Evolutionary conservation across 371 early-diverging fungal species (phyloP).

Genomic region (Syncephalastrum sp.): DNA sequence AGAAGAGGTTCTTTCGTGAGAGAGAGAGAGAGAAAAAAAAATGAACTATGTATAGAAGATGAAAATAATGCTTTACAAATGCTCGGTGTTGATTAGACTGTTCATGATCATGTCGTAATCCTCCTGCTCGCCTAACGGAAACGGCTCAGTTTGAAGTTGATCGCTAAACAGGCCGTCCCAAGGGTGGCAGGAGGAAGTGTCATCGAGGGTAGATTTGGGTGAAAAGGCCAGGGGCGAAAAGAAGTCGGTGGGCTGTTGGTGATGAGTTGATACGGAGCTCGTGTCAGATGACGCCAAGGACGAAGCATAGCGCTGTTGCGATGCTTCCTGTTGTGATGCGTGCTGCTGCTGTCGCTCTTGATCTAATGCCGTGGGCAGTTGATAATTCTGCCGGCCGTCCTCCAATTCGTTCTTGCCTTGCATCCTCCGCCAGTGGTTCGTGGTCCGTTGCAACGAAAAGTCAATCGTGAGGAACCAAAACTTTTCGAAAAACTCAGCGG

Average conservation of each 20-base stretch:
- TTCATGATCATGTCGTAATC: constrained; percentile 20
- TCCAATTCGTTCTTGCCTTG: constrained; percentile 28
- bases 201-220: not conserved
- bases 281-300: not conserved
- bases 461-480: constrained; percentile 41
- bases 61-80: not conserved
- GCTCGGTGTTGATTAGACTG: constrained; percentile 18
- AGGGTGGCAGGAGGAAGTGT: constrained; percentile 15
- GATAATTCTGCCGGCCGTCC: not conserved
- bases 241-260: constrained; percentile 9
- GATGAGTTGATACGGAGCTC: not conserved
- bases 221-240: constrained; percentile 1
- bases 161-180: constrained; percentile 16
- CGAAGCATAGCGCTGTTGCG: not conserved
- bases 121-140: constrained; percentile 3
- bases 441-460: constrained; percentile 21
- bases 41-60: too few species aligned
- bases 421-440: constrained; percentile 25
- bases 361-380: not conserved
- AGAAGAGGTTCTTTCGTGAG: too few species aligned
- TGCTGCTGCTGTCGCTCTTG: not conserved
- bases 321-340: not conserved
- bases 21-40: too few species aligned
- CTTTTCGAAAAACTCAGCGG: constrained; percentile 43
- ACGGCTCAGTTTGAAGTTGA: too few species aligned